phyloP scores from a whole-genome alignment of 352 stramenopile genomes.

The Pythium periplocum region DNA sequence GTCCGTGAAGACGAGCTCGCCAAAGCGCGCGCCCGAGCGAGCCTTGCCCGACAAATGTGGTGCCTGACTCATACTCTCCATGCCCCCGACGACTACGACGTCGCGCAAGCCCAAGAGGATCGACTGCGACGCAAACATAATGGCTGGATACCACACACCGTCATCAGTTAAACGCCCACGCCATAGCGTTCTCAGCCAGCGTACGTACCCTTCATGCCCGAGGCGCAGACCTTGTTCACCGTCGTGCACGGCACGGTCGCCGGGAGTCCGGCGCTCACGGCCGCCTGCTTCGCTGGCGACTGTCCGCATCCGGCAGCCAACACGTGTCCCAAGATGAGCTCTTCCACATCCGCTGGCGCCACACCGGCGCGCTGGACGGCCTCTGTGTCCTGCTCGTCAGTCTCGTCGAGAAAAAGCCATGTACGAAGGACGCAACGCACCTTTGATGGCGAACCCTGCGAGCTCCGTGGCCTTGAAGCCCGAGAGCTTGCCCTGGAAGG shows the following conservation, averaged over 20 bases:
- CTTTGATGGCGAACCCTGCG: constrained; percentile 80
- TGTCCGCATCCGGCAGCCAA: constrained; percentile 93
- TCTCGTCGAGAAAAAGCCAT: neutral
- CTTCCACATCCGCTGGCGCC: constrained; percentile 64
- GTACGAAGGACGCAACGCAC: constrained; percentile 7
- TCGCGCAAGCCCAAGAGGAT: constrained; percentile 81
- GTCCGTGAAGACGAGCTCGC: constrained; percentile 87
- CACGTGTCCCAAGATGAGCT: constrained; percentile 95
- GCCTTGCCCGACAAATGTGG: constrained; percentile 85
- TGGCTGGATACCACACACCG: constrained; percentile 17
- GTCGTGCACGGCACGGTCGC: constrained; percentile 89
- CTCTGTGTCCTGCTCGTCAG: constrained; percentile 7
- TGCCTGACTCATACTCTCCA: constrained; percentile 96
- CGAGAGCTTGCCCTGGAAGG: constrained; percentile 87
- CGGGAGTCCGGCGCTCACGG: constrained; percentile 61
- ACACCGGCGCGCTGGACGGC: constrained; percentile 48
- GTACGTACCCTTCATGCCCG: constrained; percentile 82
- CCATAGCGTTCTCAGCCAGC: neutral
- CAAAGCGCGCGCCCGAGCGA: constrained; percentile 77
- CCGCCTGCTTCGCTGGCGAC: constrained; percentile 91
- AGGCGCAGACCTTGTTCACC: constrained; percentile 98
- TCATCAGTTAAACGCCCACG: too few relatives aligned
- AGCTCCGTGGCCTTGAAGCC: constrained; percentile 87
- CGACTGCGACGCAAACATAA: constrained; percentile 80
- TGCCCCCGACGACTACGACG: constrained; percentile 88